Evolutionary conservation across 1,139 yeast genomes (phyloP), one percentile per base, ranked within the genome.

Genomic region (Taphrina flavorubra): DNA sequence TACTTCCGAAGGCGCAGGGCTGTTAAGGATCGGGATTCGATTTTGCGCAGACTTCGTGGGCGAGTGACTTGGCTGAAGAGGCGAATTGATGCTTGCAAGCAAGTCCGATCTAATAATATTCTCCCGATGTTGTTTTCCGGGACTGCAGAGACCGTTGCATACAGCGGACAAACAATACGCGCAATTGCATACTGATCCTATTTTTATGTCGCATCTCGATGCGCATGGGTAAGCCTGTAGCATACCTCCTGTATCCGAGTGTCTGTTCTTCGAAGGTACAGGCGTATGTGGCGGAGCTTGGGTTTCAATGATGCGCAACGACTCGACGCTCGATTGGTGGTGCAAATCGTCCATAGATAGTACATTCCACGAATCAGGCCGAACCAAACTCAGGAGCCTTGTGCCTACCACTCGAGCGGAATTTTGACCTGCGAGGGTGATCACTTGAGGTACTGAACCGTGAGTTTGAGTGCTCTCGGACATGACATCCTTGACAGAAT

Each of bases 311-410:
- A 2, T 44, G 8, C n/a, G 47, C 14, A 14, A 10, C 42, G 6
- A 3, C 14, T 39, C n/a, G 25, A 16, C 25, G 51, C 51, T 46
- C 25, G 36, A 20, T 20, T 49, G 53, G 14, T 49, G 36, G 20
- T 49, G n/a, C 8, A 49, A 20, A n/a, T 49, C 53, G 36, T 20
- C 36, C 20, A 49, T 49, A n/a, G 53, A 49, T 1, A 49, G 36
- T 10, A 49, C 37, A n/a, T 49, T 49, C 53, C 53, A 49, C 11
- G 53, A 49, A 25, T 49, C 53, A 20, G 53, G 53, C 4, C 53
- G 53, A 8, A n/a, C 36, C 36, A 49, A 11, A 25, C 53, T 49
- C n/a, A 49, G 36, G 3, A 49, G 36, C 36, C 36, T 44, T 44
- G 47, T 14, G 8, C 18, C 47, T 44, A 16, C 47, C 18, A 44